Evolutionary conservation across 208 protist species (phyloP).

Genomic region (Leptomonas pyrrhocoris): DNA sequence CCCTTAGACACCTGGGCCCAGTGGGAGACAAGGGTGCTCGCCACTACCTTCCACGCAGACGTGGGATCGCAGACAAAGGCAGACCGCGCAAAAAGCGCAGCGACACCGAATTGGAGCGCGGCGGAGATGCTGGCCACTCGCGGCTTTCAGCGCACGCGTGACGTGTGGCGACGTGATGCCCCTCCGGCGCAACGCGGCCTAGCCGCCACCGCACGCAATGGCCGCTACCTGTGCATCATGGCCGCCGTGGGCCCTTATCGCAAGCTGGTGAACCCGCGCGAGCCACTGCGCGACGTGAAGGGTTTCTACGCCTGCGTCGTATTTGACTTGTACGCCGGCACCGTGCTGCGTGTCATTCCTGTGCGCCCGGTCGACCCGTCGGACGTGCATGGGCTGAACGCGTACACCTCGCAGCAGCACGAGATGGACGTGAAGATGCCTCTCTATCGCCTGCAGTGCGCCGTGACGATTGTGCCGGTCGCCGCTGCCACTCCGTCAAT

Average conservation of each 20-base stretch:
- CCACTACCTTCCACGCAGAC: constrained; percentile 38
- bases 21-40: constrained; percentile 31
- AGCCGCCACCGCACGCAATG: constrained; percentile 57
- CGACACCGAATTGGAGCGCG: constrained; percentile 10
- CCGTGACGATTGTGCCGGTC: constrained; percentile 42
- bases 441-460: constrained; percentile 60
- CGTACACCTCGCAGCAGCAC: constrained; percentile 42
- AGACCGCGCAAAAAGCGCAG: not conserved
- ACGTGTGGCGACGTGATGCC: constrained; percentile 30
- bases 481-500: not conserved
- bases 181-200: constrained; percentile 35
- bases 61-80: not conserved
- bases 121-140: constrained; percentile 21
- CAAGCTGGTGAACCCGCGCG: constrained; percentile 33
- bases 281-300: constrained; percentile 45
- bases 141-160: constrained; percentile 23
- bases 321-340: constrained; percentile 69
- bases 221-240: constrained; percentile 76
- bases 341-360: constrained; percentile 69
- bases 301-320: constrained; percentile 74
- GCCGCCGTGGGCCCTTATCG: constrained; percentile 71
- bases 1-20: constrained; percentile 6
- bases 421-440: constrained; percentile 43
- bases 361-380: constrained; percentile 57
- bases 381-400: constrained; percentile 28